Evolutionary conservation across 139 green algal species (phyloP).

Genomic region (Picocystis salinarum): DNA sequence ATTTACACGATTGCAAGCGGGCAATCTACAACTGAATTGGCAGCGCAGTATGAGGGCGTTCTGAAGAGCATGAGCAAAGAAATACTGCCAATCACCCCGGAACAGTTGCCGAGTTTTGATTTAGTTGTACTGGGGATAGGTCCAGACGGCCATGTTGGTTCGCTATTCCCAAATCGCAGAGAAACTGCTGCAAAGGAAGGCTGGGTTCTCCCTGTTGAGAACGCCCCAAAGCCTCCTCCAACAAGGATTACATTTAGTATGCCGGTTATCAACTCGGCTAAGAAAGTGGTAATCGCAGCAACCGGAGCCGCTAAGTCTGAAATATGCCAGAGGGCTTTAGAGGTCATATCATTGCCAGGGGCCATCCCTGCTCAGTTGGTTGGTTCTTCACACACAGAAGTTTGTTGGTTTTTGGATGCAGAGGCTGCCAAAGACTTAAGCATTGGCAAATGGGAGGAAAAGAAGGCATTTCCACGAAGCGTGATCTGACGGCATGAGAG

Average conservation of each 20-base stretch:
- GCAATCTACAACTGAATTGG: no score
- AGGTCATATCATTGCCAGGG: conserved; percentile 70
- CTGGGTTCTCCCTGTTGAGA: conserved; percentile 71
- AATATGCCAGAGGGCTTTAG: conserved; percentile 64
- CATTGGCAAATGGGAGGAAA: conserved; percentile 34
- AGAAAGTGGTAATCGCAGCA: conserved; percentile 34
- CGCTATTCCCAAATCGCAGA: conserved; percentile 81
- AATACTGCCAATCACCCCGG: conserved; percentile 1
- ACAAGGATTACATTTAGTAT: conserved; percentile 87
- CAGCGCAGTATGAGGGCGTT: no score
- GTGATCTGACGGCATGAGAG: conserved; percentile 4
- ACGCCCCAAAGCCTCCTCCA: conserved; percentile 90
- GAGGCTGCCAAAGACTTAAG: conserved; percentile 31
- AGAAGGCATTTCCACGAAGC: conserved; percentile 42
- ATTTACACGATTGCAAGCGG: no score
- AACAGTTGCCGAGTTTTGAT: conserved; percentile 54
- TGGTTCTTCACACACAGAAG: neutral
- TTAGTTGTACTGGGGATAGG: conserved; percentile 84
- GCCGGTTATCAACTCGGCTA: conserved; percentile 63
- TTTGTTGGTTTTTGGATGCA: conserved; percentile 32
- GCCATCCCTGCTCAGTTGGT: conserved; percentile 75
- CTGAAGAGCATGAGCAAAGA: neutral
- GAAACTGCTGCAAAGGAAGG: conserved; percentile 25
- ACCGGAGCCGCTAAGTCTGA: conserved; percentile 54
- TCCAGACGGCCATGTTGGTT: conserved; percentile 90